Evolutionary conservation across 208 protist genomes (phyloP).

Genomic region (Leishmania aethiopica): DNA sequence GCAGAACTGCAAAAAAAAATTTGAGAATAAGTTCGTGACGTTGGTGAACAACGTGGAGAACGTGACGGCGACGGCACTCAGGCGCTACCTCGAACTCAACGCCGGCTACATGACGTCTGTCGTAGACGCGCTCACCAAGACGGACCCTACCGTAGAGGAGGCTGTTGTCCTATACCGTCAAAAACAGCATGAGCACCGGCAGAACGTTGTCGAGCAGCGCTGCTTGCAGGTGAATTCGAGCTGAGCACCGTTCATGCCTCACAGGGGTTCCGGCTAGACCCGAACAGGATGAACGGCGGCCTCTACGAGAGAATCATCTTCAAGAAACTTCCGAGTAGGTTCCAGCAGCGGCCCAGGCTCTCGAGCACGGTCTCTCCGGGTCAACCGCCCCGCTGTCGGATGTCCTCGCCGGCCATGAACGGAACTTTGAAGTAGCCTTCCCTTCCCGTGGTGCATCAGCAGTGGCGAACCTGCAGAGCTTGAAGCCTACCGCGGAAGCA

Average conservation of each 20-base stretch:
- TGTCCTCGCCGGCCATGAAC: too few relatives aligned
- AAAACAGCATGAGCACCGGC: conserved; percentile 14
- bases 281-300: neutral
- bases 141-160: conserved; percentile 38
- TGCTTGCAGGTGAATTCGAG: conserved; percentile 6
- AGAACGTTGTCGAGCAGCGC: conserved; percentile 17
- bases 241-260: neutral
- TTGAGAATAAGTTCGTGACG: conserved; percentile 33
- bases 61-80: conserved; percentile 37
- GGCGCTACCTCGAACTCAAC: conserved; percentile 58
- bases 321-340: too few relatives aligned
- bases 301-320: neutral
- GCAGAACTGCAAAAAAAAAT: conserved; percentile 19
- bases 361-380: neutral
- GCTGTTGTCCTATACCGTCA: conserved; percentile 33
- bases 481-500: neutral
- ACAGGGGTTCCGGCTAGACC: conserved; percentile 1
- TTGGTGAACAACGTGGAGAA: conserved; percentile 39
- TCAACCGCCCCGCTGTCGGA: too few relatives aligned
- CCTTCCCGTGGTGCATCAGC: neutral
- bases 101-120: conserved; percentile 50
- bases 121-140: conserved; percentile 41
- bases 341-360: neutral
- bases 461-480: neutral
- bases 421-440: too few relatives aligned